Evolutionary conservation across 2,329 filamentous ascomycete genomes (phyloP).

Genomic region (Neoarthrinium moseri): DNA sequence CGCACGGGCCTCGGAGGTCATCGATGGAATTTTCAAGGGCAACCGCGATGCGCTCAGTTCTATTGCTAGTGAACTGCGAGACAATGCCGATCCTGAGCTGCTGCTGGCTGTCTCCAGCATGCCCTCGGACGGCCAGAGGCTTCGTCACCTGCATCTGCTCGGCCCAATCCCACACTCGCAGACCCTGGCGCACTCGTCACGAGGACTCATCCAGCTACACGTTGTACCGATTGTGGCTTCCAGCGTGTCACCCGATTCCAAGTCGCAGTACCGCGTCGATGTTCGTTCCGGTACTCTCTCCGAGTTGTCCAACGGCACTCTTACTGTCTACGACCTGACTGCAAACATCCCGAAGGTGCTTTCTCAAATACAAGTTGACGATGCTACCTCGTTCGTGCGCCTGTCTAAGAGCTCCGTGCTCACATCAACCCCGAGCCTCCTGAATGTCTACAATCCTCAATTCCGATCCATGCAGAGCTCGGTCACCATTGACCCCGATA

Average conservation of each 20-base stretch:
- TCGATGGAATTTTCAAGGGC: constrained; percentile 55
- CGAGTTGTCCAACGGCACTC: constrained; percentile 50
- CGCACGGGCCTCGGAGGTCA: constrained; percentile 44
- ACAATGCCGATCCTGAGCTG: constrained; percentile 48
- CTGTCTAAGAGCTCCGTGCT: constrained; percentile 67
- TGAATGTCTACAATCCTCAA: constrained; percentile 67
- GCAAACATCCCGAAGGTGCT: constrained; percentile 60
- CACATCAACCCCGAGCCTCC: constrained; percentile 53
- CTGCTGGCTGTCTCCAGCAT: constrained; percentile 49
- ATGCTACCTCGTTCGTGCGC: constrained; percentile 61
- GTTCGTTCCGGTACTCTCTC: constrained; percentile 63
- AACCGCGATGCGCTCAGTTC: constrained; percentile 51
- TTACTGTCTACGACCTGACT: constrained; percentile 65
- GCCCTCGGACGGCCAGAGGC: constrained; percentile 22
- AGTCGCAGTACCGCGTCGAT: constrained; percentile 54
- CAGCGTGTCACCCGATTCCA: constrained; percentile 7
- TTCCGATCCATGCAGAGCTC: constrained; percentile 61
- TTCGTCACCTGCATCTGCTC: constrained; percentile 26
- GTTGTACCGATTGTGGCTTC: constrained; percentile 19
- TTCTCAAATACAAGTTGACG: constrained; percentile 50
- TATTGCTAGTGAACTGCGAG: constrained; percentile 46
- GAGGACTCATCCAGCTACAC: constrained; percentile 26
- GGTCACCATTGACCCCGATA: constrained; percentile 41
- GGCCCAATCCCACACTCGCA: constrained; percentile 19
- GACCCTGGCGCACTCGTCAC: constrained; percentile 10